Evolutionary conservation across 1,284 basidiomycete species (phyloP).

Genomic region (Vanrija sp.): DNA sequence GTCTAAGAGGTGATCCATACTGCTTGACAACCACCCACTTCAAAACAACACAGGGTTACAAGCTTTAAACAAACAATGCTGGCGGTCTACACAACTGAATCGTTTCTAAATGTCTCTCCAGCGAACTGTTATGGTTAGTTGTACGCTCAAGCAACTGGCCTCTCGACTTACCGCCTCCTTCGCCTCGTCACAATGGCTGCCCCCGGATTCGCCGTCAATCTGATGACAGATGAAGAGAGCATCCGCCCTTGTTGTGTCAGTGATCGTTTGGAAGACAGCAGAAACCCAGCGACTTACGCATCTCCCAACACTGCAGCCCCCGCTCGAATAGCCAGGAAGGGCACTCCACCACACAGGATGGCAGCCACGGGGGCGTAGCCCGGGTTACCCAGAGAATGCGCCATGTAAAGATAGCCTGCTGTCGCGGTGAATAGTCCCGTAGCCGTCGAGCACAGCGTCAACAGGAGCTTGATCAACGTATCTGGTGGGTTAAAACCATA

Average conservation of each 20-base stretch:
- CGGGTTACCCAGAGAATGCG: slow-evolving; percentile 73
- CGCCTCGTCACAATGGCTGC: slow-evolving; percentile 62
- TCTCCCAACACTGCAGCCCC: slow-evolving; percentile 77
- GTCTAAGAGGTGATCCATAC: no score
- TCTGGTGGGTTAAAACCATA: slow-evolving; percentile 21
- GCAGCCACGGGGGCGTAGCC: slow-evolving; percentile 71
- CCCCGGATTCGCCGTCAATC: slow-evolving; percentile 72
- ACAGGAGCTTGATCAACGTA: slow-evolving; percentile 63
- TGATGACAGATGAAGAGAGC: slow-evolving; percentile 84
- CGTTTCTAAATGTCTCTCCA: slow-evolving; percentile 3
- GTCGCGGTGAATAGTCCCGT: slow-evolving; percentile 73
- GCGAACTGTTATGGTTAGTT: slow-evolving; percentile 7
- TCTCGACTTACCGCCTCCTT: slow-evolving; percentile 61
- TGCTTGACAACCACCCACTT: no score
- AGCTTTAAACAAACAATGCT: neutral
- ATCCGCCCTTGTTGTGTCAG: slow-evolving; percentile 53
- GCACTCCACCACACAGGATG: slow-evolving; percentile 70
- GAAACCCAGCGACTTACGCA: slow-evolving; percentile 54
- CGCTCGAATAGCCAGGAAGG: slow-evolving; percentile 74
- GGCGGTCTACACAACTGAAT: neutral
- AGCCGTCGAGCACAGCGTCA: slow-evolving; percentile 66
- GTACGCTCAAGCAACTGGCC: no score
- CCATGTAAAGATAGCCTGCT: slow-evolving; percentile 79
- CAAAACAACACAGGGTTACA: neutral
- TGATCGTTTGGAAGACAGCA: neutral